These are phyloP conservation scores for Apiotrichum veenhuisii DNA, from an alignment of 1,284 basidiomycete genomes.

Conservation along the genomic window DNA sequence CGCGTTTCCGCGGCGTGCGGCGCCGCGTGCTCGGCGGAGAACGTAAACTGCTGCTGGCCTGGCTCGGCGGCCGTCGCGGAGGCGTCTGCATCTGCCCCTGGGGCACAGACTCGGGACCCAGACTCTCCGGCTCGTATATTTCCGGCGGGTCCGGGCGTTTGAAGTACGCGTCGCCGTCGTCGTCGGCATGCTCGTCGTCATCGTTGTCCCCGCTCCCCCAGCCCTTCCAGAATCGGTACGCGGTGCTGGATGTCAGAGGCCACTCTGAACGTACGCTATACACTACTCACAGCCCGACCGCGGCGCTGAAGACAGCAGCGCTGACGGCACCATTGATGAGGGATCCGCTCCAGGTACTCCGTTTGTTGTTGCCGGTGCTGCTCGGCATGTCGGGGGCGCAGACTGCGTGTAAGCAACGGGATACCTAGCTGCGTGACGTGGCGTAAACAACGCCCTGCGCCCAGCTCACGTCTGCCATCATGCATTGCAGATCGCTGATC, in stretches of 20 bases:
- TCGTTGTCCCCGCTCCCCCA: conserved; percentile 1
- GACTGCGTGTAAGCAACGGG: background rate
- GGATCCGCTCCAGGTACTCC: conserved; percentile 22
- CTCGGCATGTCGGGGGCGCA: background rate
- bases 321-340: conserved; percentile 24
- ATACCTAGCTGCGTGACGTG: no score
- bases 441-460: no score
- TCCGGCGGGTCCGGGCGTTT: background rate
- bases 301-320: conserved; percentile 32
- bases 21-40: background rate
- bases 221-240: conserved; percentile 24
- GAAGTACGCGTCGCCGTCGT: conserved; percentile 4
- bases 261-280: background rate
- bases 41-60: background rate
- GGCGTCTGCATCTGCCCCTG: background rate
- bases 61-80: background rate
- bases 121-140: conserved; percentile 1
- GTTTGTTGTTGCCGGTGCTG: background rate
- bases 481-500: no score
- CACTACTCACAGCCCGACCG: conserved; percentile 32
- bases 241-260: conserved; percentile 16
- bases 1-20: background rate
- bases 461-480: no score
- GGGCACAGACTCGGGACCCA: background rate
- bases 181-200: background rate